Evolutionary conservation across 2,329 filamentous ascomycete species (phyloP).

Genomic region (Penicillium sp.): DNA sequence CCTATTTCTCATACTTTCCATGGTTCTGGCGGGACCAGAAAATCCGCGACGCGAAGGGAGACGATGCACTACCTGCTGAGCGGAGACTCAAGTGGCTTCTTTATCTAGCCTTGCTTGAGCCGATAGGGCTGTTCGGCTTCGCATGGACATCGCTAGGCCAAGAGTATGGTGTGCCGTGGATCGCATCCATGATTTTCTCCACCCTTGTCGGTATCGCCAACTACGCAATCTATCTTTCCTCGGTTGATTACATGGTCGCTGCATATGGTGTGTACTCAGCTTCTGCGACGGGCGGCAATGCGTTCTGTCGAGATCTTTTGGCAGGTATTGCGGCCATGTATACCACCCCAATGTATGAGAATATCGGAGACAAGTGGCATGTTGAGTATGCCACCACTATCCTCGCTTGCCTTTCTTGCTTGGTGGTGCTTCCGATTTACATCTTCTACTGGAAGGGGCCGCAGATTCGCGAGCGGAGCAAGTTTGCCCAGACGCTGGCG

Average conservation of each 20-base stretch:
- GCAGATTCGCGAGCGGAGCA: constrained; percentile 47
- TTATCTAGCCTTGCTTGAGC: constrained; percentile 52
- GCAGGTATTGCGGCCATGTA: constrained; percentile 62
- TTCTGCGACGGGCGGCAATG: constrained; percentile 65
- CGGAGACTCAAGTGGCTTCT: constrained; percentile 59
- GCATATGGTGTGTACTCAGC: constrained; percentile 64
- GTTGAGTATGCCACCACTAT: constrained; percentile 52
- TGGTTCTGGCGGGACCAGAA: constrained; percentile 39
- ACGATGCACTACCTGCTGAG: constrained; percentile 51
- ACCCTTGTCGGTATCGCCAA: constrained; percentile 62
- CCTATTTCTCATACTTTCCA: constrained; percentile 49
- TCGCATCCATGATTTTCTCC: constrained; percentile 57
- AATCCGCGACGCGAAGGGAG: constrained; percentile 36
- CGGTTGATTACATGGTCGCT: constrained; percentile 67
- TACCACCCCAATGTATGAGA: constrained; percentile 54
- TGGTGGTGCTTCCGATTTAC: constrained; percentile 54
- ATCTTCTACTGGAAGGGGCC: constrained; percentile 57
- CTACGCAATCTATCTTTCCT: constrained; percentile 63
- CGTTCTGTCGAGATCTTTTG: constrained; percentile 62
- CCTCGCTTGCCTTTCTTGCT: constrained; percentile 49
- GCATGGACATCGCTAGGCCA: constrained; percentile 58
- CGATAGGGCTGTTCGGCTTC: constrained; percentile 60
- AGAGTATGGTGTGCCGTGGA: constrained; percentile 55
- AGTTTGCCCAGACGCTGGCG: constrained; percentile 55
- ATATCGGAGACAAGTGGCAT: constrained; percentile 46